Evolutionary conservation across 2,329 filamentous ascomycete species (phyloP), one percentile per base, ranked within the genome.

Genomic region (Penicillium nordicum): DNA sequence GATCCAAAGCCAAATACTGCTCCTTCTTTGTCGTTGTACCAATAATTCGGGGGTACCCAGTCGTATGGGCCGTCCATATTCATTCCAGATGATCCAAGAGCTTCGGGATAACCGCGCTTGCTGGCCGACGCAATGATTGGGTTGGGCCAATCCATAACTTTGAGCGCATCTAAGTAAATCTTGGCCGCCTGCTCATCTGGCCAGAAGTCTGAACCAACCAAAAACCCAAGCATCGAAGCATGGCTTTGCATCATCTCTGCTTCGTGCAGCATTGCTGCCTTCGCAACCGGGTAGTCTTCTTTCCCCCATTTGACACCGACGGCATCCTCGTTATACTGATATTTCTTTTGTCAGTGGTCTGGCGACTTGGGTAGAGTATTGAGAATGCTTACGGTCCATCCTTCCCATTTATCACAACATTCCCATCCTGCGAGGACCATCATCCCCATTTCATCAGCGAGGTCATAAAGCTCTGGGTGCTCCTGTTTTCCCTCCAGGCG

Each of bases 331-430:
- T 87, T 87, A 67, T 86, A 85, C 47, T 73, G 41, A 1, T 0
- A 6, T 16, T n/a, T 18, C n/a, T 6, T 12, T 16, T n/a, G 21
- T 57, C 27, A 60, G 46, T 50, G 21, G 23, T n/a, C 12, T 16
- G 3, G 6, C 9, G 0, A 3, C 21, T 52, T 36, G 0, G 14
- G 11, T 14, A 23, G 4, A 37, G 16, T 8, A 2, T 41, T 14
- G 32, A 32, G 16, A 9, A 1, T 8, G 47, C 65, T 57, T 55
- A 72, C 71, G 16, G 65, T 68, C 84, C 84, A 88, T 0, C 79
- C 81, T 64, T 88, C 85, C 85, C 85, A 88, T 66, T 87, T 87
- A 62, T 87, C 82, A 66, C 85, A 88, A 68, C 85, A 88, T 58
- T 87, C 84, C 84, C 84, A 88, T 0, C 85, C 85, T 0, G 83